A percentile compares a stretch with the other conserved stretches of the same genome.
Evolutionary conservation across 495 filamentous ascomycete genomes (phyloP).

Genomic region (Sabuloglossum arenarium): DNA sequence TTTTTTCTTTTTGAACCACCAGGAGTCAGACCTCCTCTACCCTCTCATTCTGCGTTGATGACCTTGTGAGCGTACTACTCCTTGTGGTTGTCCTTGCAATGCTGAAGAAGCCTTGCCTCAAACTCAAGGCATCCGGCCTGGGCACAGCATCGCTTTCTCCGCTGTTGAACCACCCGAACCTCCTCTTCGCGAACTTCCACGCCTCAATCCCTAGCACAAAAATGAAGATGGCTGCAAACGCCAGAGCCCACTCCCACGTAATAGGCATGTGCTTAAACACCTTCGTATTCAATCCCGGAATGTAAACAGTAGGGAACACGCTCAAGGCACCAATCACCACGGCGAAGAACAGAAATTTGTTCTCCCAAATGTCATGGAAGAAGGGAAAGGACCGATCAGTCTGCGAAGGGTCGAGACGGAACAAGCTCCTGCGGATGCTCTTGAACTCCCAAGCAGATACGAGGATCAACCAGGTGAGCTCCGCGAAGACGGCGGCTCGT

Average conservation of each 20-base stretch:
- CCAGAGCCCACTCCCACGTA: conserved; percentile 54
- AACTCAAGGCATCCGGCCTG: not conserved
- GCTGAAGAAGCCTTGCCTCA: not conserved
- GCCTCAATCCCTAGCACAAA: conserved; percentile 41
- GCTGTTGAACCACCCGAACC: not conserved
- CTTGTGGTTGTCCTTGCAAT: not conserved
- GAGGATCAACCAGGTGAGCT: conserved; percentile 52
- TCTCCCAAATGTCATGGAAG: conserved; percentile 44
- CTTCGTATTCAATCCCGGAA: conserved; percentile 41
- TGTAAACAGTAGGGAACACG: conserved; percentile 54
- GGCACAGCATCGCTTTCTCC: not conserved
- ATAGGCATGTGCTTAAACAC: conserved; percentile 60
- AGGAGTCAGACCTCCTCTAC: too few species aligned
- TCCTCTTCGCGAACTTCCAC: conserved; percentile 45
- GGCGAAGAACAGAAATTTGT: conserved; percentile 55
- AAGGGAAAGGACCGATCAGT: conserved; percentile 21
- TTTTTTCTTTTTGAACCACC: too few species aligned
- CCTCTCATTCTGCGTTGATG: too few species aligned
- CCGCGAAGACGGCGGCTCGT: conserved; percentile 54
- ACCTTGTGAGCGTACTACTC: too few species aligned
- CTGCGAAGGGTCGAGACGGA: conserved; percentile 37
- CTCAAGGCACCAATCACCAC: conserved; percentile 42
- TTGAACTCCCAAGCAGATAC: conserved; percentile 61
- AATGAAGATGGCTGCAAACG: conserved; percentile 30
- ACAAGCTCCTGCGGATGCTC: conserved; percentile 42